Conservation (phyloP, 2,329 filamentous ascomycete species). For the Emydomyces testavorans region DNA sequence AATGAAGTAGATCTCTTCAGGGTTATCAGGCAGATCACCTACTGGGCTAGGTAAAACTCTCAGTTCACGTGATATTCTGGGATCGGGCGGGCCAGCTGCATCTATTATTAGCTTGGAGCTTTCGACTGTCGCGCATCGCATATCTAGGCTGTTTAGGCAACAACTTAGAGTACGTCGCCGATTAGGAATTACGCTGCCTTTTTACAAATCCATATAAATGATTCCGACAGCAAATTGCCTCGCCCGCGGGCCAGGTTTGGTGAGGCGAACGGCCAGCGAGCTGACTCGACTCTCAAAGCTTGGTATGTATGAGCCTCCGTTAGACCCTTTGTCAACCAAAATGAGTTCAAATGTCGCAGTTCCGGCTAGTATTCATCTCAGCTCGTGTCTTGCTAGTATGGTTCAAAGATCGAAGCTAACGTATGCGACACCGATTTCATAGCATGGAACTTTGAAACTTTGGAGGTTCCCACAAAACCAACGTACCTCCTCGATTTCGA, state of each 20-base stretch:
- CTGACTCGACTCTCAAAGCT: slow-evolving; percentile 46
- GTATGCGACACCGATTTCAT: background rate
- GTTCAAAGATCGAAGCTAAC: background rate
- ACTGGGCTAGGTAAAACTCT: too few species aligned
- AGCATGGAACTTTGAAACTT: slow-evolving; percentile 35
- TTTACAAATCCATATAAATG: slow-evolving; percentile 19
- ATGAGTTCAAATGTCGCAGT: too few species aligned
- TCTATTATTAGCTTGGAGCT: background rate
- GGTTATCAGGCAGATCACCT: too few species aligned
- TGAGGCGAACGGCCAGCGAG: slow-evolving; percentile 49
- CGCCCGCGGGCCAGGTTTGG: slow-evolving; percentile 40
- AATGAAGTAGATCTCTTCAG: too few species aligned
- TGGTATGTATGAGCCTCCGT: slow-evolving; percentile 31
- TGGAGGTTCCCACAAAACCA: slow-evolving; percentile 30
- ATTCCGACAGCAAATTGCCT: slow-evolving; percentile 32
- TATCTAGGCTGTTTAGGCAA: too few species aligned
- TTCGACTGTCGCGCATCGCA: background rate
- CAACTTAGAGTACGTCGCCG: too few species aligned
- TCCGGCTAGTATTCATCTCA: too few species aligned
- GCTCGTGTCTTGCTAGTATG: too few species aligned
- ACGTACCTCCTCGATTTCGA: slow-evolving; percentile 34
- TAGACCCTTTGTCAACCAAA: background rate
- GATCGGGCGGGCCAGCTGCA: too few species aligned
- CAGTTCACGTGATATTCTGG: background rate
- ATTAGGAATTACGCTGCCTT: too few species aligned